These are phyloP conservation scores for Ogataea wickerhamii DNA, from an alignment of 805 yeast species.

Conservation along the genomic window DNA sequence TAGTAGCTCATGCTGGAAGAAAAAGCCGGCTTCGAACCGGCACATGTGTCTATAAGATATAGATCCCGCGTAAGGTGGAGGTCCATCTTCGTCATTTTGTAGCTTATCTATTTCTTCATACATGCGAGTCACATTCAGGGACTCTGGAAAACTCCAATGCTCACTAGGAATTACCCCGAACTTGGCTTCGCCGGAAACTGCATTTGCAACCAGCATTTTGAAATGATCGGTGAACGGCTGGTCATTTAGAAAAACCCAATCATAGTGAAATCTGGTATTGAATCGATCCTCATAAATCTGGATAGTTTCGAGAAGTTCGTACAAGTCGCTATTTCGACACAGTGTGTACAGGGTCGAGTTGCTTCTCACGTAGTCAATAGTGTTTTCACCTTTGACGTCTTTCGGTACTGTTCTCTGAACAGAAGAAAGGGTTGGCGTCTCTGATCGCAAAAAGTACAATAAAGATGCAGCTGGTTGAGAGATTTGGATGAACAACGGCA, in stretches of 20 bases:
- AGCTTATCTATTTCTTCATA: constrained; percentile 13
- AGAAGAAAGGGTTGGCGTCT: too few species aligned
- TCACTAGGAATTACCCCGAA: constrained; percentile 59
- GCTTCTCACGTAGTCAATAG: constrained; percentile 23
- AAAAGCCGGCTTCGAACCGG: constrained; percentile 82
- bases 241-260: constrained; percentile 79
- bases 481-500: too few species aligned
- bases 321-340: constrained; percentile 65
- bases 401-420: too few species aligned
- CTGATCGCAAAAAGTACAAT: too few species aligned
- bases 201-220: constrained; percentile 41
- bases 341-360: constrained; percentile 66
- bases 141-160: constrained; percentile 67
- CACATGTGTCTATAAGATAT: constrained; percentile 82
- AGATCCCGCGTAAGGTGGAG: constrained; percentile 59
- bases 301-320: constrained; percentile 53
- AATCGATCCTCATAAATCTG: constrained; percentile 64
- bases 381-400: too few species aligned
- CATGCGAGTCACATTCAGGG: constrained; percentile 21
- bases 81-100: constrained; percentile 29
- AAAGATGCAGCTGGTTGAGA: too few species aligned
- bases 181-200: constrained; percentile 57
- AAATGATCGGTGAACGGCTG: constrained; percentile 58
- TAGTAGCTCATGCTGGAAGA: constrained; percentile 67
- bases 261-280: constrained; percentile 59